phyloP scores from a whole-genome alignment of 345 rosid genomes.

The Aquilaria sinensis region DNA sequence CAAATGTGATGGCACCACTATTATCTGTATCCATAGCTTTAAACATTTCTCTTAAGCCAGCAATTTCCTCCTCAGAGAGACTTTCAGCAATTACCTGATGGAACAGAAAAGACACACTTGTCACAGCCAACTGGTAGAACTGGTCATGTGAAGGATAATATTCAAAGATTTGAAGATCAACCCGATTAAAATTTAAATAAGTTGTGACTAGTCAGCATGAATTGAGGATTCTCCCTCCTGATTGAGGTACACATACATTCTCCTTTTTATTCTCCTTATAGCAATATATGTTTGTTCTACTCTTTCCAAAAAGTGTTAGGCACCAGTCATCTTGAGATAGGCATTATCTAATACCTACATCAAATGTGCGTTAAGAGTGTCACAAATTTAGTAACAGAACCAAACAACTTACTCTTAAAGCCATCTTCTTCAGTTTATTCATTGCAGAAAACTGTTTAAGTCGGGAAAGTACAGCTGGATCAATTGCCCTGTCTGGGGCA shows the following conservation, averaged over 20 bases:
- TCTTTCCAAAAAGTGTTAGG: too few relatives aligned
- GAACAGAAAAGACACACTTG: slow-evolving; percentile 14
- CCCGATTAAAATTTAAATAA: not conserved
- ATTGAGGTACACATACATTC: too few relatives aligned
- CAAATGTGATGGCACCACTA: slow-evolving; percentile 97
- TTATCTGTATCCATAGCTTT: slow-evolving; percentile 88
- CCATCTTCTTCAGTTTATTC: slow-evolving; percentile 99
- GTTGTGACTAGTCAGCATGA: too few relatives aligned
- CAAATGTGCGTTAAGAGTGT: too few relatives aligned
- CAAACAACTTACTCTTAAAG: slow-evolving; percentile 58
- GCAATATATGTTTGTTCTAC: too few relatives aligned
- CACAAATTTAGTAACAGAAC: too few relatives aligned
- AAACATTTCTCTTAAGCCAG: slow-evolving; percentile 95
- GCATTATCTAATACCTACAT: too few relatives aligned
- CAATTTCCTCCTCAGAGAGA: slow-evolving; percentile 98
- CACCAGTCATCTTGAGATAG: too few relatives aligned
- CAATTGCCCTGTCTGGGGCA: slow-evolving; percentile 91
- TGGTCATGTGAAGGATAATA: not conserved
- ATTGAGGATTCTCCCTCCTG: too few relatives aligned
- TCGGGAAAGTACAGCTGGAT: slow-evolving; percentile 96
- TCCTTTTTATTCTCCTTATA: too few relatives aligned
- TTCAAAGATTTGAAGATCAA: not conserved
- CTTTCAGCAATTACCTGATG: slow-evolving; percentile 97
- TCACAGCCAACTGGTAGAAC: too few relatives aligned
- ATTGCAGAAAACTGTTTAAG: slow-evolving; percentile 96